A percentile compares a stretch with the other conserved stretches of the same genome.
phyloP scores from a whole-genome alignment of 306 rosid species.

The Citrullus colocynthis region DNA sequence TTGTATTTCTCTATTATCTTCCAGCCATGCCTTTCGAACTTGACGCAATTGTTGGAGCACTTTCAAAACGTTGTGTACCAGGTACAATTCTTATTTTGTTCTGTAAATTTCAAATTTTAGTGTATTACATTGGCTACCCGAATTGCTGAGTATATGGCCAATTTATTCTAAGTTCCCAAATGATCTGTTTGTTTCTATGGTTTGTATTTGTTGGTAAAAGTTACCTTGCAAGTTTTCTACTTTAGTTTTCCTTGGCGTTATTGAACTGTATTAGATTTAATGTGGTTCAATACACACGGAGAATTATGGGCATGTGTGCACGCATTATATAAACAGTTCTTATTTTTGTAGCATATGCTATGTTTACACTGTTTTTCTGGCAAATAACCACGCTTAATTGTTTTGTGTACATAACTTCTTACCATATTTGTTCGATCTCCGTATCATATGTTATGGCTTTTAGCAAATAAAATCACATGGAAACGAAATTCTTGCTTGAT shows the following conservation, averaged over 20 bases:
- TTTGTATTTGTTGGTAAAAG: background rate
- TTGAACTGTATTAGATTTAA: background rate
- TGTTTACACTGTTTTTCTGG: background rate
- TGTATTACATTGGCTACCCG: background rate
- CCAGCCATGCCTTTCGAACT: constrained; percentile 65
- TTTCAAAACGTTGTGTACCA: constrained; percentile 36
- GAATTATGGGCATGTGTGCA: background rate
- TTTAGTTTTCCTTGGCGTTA: background rate
- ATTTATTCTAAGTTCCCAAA: background rate
- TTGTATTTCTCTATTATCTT: constrained; percentile 66
- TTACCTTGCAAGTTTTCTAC: background rate
- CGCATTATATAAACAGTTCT: too few species aligned
- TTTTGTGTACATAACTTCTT: background rate
- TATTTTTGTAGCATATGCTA: background rate
- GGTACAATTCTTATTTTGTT: constrained; percentile 26
- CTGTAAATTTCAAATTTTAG: background rate
- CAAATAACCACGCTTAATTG: background rate
- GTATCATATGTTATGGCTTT: background rate
- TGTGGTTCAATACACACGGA: background rate
- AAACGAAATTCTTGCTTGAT: background rate
- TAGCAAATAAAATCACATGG: background rate
- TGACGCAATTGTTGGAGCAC: constrained; percentile 37
- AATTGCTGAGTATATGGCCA: background rate
- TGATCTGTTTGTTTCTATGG: background rate
- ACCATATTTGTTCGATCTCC: background rate